Percentiles rank a stretch among this genome's conserved stretches.
Evolutionary conservation across 1,284 basidiomycete genomes (phyloP).

Genomic region (Cutaneotrichosporon cavernicola): DNA sequence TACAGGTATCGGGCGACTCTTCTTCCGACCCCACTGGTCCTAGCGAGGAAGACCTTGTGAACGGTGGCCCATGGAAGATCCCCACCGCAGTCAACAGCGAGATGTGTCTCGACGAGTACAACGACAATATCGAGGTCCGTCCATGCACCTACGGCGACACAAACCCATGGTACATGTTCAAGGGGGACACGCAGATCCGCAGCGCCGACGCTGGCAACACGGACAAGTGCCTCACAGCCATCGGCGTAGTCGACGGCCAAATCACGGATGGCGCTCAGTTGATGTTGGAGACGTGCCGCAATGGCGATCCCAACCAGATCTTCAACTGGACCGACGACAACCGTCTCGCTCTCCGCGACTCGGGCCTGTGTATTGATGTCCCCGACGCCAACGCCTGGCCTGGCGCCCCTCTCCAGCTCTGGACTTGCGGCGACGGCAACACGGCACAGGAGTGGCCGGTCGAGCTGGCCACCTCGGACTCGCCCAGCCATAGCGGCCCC

Average conservation of each 20-base stretch:
- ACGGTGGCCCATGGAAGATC: too few species aligned
- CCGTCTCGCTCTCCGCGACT: conserved; percentile 15
- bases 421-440: too few species aligned
- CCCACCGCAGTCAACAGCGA: background rate
- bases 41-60: too few species aligned
- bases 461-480: too few species aligned
- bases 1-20: background rate
- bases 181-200: too few species aligned
- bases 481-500: too few species aligned
- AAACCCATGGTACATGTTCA: too few species aligned
- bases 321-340: conserved; percentile 18
- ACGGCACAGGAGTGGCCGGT: too few species aligned
- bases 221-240: background rate
- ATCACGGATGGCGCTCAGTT: background rate
- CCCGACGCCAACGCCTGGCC: background rate
- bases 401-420: too few species aligned
- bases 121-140: background rate
- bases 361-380: conserved; percentile 15
- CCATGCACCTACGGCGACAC: too few species aligned
- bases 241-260: background rate
- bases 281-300: background rate
- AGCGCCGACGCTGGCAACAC: background rate
- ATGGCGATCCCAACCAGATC: conserved; percentile 12
- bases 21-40: too few species aligned
- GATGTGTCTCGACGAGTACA: background rate